These are phyloP conservation scores for Zopfia rhizophila DNA, from an alignment of 2,329 filamentous ascomycete genomes.

Conservation along the genomic window DNA sequence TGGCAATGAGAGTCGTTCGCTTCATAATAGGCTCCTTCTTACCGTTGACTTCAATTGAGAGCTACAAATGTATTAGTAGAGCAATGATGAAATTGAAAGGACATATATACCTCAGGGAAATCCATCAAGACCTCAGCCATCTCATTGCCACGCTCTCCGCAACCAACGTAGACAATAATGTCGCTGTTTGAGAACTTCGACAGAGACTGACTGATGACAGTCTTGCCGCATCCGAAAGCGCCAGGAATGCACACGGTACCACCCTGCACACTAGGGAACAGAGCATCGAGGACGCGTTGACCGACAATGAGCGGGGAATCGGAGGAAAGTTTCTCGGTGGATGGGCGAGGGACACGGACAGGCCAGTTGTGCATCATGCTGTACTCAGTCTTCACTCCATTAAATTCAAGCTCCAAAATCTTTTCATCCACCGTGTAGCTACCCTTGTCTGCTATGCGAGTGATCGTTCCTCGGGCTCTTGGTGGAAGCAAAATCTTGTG, in stretches of 20 bases:
- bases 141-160: constrained; percentile 94
- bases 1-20: constrained; percentile 97
- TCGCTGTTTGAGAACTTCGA: constrained; percentile 99
- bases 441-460: constrained; percentile 86
- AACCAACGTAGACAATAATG: constrained; percentile 96
- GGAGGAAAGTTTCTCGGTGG: constrained; percentile 90
- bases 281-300: constrained; percentile 93
- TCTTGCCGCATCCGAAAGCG: constrained; percentile 99
- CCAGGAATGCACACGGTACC: constrained; percentile 98
- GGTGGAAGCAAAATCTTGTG: constrained; percentile 95
- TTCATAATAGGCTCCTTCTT: constrained; percentile 99
- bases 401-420: constrained; percentile 95
- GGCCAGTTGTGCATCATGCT: constrained; percentile 99
- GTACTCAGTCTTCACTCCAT: constrained; percentile 92
- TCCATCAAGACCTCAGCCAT: constrained; percentile 99
- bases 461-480: constrained; percentile 90
- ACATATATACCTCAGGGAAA: constrained; percentile 81
- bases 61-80: constrained; percentile 56
- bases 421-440: constrained; percentile 95
- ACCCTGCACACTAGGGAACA: constrained; percentile 96
- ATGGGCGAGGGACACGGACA: constrained; percentile 92
- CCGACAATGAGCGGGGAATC: constrained; percentile 94
- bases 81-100: neutral
- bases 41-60: constrained; percentile 92
- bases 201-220: constrained; percentile 97